phyloP scores from a whole-genome alignment of 1,284 basidiomycete species.

The Ceratobasidium sp. region DNA sequence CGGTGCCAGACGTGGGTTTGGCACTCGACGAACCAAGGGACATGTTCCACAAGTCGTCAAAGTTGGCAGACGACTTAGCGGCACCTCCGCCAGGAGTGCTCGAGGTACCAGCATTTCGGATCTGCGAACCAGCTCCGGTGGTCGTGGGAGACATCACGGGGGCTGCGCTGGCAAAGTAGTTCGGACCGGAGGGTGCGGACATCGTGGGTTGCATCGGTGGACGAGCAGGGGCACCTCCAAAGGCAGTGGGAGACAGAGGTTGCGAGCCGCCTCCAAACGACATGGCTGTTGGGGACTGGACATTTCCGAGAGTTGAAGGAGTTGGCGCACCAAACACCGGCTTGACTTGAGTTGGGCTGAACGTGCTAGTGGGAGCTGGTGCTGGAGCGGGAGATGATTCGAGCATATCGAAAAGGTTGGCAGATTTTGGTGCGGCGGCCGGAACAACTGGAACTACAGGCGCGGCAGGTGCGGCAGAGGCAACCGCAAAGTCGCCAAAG shows the following conservation, averaged over 20 bases:
- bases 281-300: slow-evolving; percentile 25
- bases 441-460: slow-evolving; percentile 45
- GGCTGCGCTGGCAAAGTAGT: slow-evolving; percentile 29
- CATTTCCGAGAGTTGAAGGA: slow-evolving; percentile 14
- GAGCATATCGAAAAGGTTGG: slow-evolving; percentile 58
- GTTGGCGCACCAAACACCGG: slow-evolving; percentile 22
- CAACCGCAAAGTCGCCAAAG: slow-evolving; percentile 90
- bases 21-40: slow-evolving; percentile 64
- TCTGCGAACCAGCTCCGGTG: slow-evolving; percentile 16
- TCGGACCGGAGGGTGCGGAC: slow-evolving; percentile 25
- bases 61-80: slow-evolving; percentile 54
- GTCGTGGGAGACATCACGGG: slow-evolving; percentile 39
- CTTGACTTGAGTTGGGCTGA: slow-evolving; percentile 7
- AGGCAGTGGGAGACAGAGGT: slow-evolving; percentile 18
- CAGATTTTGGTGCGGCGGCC: slow-evolving; percentile 43
- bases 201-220: slow-evolving; percentile 30
- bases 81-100: slow-evolving; percentile 35
- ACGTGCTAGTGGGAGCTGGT: slow-evolving; percentile 13
- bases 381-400: slow-evolving; percentile 46
- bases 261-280: slow-evolving; percentile 26
- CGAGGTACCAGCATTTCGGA: slow-evolving; percentile 42
- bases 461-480: slow-evolving; percentile 58
- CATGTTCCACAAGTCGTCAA: slow-evolving; percentile 91
- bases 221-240: slow-evolving; percentile 20
- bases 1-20: slow-evolving; percentile 44